These are phyloP conservation scores for Aspergillus diversus DNA, from an alignment of 495 filamentous ascomycete genomes.

Conservation along the genomic window DNA sequence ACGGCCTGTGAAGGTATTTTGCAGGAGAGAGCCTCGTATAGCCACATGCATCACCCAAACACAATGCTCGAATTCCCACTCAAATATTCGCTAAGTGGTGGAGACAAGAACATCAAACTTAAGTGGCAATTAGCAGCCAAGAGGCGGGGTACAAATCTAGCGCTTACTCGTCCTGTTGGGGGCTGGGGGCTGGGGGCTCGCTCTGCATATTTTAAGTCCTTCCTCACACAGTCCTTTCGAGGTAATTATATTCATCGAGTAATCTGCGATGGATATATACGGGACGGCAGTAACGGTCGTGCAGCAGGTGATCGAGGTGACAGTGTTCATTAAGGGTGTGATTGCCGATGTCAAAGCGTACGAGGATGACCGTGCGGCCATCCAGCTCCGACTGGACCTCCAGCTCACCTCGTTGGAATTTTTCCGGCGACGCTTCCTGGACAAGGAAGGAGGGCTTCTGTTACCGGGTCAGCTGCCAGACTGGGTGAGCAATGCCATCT, in stretches of 20 bases:
- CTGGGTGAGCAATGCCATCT: conserved; percentile 23
- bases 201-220: no score
- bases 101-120: no score
- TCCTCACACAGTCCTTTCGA: no score
- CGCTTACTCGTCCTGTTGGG: no score
- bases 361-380: conserved; percentile 27
- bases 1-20: no score
- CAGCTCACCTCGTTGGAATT: conserved; percentile 25
- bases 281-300: conserved; percentile 27
- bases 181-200: no score
- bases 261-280: conserved; percentile 29
- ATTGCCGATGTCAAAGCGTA: conserved; percentile 28
- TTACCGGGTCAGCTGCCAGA: conserved; percentile 22
- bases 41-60: no score
- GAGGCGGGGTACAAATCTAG: no score
- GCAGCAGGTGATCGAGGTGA: conserved; percentile 27
- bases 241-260: not conserved
- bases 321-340: conserved; percentile 31
- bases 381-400: conserved; percentile 23
- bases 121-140: no score
- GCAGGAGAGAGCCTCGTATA: no score
- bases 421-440: conserved; percentile 22
- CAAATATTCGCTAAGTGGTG: no score
- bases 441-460: conserved; percentile 23
- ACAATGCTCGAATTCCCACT: no score